phyloP scores from a whole-genome alignment of 345 rosid genomes.

The Heritiera littoralis region DNA sequence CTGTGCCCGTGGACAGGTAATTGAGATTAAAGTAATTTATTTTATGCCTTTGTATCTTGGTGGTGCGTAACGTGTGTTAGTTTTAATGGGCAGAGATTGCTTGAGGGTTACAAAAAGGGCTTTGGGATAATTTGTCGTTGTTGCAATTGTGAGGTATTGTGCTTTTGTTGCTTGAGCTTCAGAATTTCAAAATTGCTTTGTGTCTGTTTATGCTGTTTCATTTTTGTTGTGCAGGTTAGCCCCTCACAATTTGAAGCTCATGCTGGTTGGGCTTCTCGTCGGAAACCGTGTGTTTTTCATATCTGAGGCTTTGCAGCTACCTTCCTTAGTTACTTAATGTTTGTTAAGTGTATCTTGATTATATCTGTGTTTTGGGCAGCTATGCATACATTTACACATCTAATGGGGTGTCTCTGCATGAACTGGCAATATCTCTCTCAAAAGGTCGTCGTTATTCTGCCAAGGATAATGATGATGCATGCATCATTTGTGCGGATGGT shows the following conservation, averaged over 20 bases:
- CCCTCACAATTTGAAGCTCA: constrained; percentile 96
- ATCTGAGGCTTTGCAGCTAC: neutral
- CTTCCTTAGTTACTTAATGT: neutral
- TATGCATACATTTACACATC: constrained; percentile 92
- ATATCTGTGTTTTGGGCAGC: constrained; percentile 47
- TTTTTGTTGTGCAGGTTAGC: constrained; percentile 71
- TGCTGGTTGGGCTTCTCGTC: constrained; percentile 99
- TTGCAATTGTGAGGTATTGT: constrained; percentile 84
- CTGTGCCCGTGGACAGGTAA: constrained; percentile 89
- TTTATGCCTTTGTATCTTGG: constrained; percentile 23
- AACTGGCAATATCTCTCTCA: constrained; percentile 82
- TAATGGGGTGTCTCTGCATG: constrained; percentile 98
- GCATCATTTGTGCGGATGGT: constrained; percentile 95
- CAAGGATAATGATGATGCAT: constrained; percentile 75
- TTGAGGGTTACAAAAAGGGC: constrained; percentile 86
- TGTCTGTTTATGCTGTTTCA: constrained; percentile 22
- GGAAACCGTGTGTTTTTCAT: constrained; percentile 73
- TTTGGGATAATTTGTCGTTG: constrained; percentile 81
- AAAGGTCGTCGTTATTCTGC: constrained; percentile 71
- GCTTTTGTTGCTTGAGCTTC: constrained; percentile 29
- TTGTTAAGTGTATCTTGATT: neutral
- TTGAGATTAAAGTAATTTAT: constrained; percentile 30
- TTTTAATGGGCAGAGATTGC: constrained; percentile 72
- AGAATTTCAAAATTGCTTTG: constrained; percentile 13
- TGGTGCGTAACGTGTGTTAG: constrained; percentile 35